Evolutionary conservation across 2,329 filamentous ascomycete genomes (phyloP).

Genomic region (Zarea fungicola): DNA sequence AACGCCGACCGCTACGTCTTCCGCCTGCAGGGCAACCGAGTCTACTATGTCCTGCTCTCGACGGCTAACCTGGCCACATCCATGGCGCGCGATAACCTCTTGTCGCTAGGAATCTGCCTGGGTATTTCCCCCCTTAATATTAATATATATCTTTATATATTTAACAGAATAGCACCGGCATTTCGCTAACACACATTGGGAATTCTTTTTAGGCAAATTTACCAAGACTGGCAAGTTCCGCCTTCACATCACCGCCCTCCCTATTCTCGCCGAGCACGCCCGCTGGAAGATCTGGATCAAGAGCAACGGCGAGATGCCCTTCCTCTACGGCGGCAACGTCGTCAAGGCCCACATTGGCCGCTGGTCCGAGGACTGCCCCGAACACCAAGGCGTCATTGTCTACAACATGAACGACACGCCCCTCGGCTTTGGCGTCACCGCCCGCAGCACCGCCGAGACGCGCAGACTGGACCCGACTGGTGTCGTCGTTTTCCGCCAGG

Average conservation of each 20-base stretch:
- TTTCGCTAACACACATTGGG: constrained; percentile 15
- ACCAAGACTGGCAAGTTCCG: constrained; percentile 96
- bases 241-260: constrained; percentile 83
- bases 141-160: neutral
- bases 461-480: constrained; percentile 84
- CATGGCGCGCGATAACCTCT: constrained; percentile 72
- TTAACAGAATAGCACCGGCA: neutral
- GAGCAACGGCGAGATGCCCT: constrained; percentile 94
- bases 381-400: constrained; percentile 87
- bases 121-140: no score
- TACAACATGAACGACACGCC: constrained; percentile 89
- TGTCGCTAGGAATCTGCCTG: constrained; percentile 84
- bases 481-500: constrained; percentile 84
- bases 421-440: constrained; percentile 88
- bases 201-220: constrained; percentile 64
- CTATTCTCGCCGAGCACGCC: constrained; percentile 83
- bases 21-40: constrained; percentile 72
- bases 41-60: constrained; percentile 88
- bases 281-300: constrained; percentile 98
- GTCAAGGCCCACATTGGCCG: constrained; percentile 67
- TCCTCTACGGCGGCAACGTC: constrained; percentile 88
- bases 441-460: constrained; percentile 79
- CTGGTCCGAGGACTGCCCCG: constrained; percentile 87
- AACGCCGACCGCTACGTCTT: constrained; percentile 79
- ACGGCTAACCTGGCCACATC: constrained; percentile 89